Percentiles rank a stretch among this genome's conserved stretches.
phyloP scores from a whole-genome alignment of 495 filamentous ascomycete genomes.

The Aspergillus indologenus region DNA sequence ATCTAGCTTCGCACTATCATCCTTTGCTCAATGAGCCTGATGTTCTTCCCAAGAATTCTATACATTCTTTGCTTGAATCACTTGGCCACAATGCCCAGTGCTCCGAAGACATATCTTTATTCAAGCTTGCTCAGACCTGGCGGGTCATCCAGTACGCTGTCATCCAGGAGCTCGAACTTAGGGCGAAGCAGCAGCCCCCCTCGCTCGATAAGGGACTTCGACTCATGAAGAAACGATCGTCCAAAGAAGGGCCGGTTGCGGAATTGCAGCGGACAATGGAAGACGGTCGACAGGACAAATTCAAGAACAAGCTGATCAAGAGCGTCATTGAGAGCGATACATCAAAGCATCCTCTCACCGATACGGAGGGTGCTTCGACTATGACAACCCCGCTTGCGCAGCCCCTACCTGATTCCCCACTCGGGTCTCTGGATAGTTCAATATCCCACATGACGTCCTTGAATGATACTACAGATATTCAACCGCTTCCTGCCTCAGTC shows the following conservation, averaged over 20 bases:
- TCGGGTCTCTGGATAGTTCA: constrained; percentile 32
- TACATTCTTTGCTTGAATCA: constrained; percentile 50
- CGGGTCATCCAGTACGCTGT: constrained; percentile 63
- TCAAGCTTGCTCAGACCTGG: constrained; percentile 73
- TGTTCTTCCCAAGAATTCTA: constrained; percentile 30
- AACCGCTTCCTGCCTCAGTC: constrained; percentile 45
- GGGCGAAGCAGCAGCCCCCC: constrained; percentile 55
- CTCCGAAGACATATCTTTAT: constrained; percentile 56
- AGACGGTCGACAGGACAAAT: constrained; percentile 38
- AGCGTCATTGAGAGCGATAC: constrained; percentile 41
- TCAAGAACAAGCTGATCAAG: constrained; percentile 45
- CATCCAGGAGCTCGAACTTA: constrained; percentile 54
- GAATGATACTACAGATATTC: constrained; percentile 35
- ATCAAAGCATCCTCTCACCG: constrained; percentile 33
- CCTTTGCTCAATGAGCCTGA: constrained; percentile 33
- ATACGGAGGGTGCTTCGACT: constrained; percentile 70
- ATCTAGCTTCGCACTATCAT: constrained; percentile 58
- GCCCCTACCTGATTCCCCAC: constrained; percentile 54
- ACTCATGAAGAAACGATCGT: constrained; percentile 28
- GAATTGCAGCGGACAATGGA: constrained; percentile 28
- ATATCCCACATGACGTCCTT: constrained; percentile 31
- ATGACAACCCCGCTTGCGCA: constrained; percentile 74
- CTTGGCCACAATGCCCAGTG: constrained; percentile 61
- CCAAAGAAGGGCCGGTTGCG: constrained; percentile 30
- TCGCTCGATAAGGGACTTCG: constrained; percentile 21